A percentile compares a stretch with the other conserved stretches of the same genome.
Evolutionary conservation across 179 eudicot species (phyloP).

Genomic region (Spinacia oleracea): DNA sequence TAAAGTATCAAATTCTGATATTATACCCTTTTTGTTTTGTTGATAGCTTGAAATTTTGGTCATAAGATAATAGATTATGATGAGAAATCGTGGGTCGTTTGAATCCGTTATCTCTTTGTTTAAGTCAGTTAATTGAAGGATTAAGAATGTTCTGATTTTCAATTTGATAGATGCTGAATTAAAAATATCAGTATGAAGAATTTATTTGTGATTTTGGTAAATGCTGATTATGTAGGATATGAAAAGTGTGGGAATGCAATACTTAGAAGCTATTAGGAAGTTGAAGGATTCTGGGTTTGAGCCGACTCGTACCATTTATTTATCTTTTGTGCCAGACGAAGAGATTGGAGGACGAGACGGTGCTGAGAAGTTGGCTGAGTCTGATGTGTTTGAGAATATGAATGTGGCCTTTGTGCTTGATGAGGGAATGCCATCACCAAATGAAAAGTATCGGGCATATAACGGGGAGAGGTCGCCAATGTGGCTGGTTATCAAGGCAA

Average conservation of each 20-base stretch:
- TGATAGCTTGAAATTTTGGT: neutral
- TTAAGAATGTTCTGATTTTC: neutral
- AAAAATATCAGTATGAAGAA: neutral
- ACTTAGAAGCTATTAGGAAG: slow-evolving; percentile 75
- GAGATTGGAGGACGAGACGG: slow-evolving; percentile 93
- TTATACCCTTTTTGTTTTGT: neutral
- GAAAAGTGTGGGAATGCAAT: slow-evolving; percentile 92
- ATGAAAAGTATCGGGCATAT: slow-evolving; percentile 56
- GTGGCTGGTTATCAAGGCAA: slow-evolving; percentile 88
- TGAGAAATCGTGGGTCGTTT: neutral
- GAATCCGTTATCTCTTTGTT: neutral
- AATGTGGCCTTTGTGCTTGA: slow-evolving; percentile 81
- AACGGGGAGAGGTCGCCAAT: slow-evolving; percentile 77
- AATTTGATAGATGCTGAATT: neutral
- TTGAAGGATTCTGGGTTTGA: slow-evolving; percentile 50
- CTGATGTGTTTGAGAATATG: slow-evolving; percentile 56
- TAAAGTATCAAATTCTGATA: neutral
- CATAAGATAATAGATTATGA: neutral
- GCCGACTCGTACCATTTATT: slow-evolving; percentile 68
- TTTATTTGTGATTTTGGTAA: too few relatives aligned
- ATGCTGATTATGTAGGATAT: slow-evolving; percentile 48
- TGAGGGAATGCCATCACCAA: slow-evolving; percentile 78
- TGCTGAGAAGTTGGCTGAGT: slow-evolving; percentile 57
- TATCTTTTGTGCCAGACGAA: slow-evolving; percentile 88
- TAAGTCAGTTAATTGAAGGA: too few relatives aligned